phyloP scores from a whole-genome alignment of 257 asterid genomes.

The Coffea eugenioides region DNA sequence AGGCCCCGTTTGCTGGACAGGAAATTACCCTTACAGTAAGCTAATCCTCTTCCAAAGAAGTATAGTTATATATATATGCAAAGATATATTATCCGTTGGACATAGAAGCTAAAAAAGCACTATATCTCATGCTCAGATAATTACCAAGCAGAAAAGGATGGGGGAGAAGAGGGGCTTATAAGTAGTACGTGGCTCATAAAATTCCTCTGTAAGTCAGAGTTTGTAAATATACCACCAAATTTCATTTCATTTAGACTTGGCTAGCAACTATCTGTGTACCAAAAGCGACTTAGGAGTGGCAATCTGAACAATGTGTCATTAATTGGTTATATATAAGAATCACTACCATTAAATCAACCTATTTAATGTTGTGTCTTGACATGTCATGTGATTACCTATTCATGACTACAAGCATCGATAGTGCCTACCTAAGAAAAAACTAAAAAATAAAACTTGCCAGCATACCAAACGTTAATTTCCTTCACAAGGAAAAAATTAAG shows the following conservation, averaged over 20 bases:
- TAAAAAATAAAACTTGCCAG: too few species aligned
- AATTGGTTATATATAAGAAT: neutral
- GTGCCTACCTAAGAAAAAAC: neutral
- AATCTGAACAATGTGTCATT: neutral
- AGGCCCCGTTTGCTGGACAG: neutral
- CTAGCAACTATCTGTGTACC: neutral
- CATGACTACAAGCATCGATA: neutral
- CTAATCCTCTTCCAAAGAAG: neutral
- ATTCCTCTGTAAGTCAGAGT: neutral
- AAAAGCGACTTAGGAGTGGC: neutral
- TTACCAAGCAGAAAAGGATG: neutral
- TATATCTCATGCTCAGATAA: neutral
- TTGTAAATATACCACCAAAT: neutral
- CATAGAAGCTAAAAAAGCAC: neutral
- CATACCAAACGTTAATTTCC: too few species aligned
- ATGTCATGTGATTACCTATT: neutral
- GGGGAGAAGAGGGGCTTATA: neutral
- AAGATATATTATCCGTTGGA: too few species aligned
- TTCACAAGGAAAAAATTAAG: too few species aligned
- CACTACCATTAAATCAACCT: neutral
- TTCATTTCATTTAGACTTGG: neutral
- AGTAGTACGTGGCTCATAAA: neutral
- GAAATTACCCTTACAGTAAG: neutral
- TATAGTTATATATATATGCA: too few species aligned
- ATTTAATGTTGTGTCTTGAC: too few species aligned